A percentile compares a stretch with the other conserved stretches of the same genome.
These are phyloP conservation scores for Hysterangium stoloniferum DNA, from an alignment of 768 basidiomycete genomes.

Conservation along the genomic window DNA sequence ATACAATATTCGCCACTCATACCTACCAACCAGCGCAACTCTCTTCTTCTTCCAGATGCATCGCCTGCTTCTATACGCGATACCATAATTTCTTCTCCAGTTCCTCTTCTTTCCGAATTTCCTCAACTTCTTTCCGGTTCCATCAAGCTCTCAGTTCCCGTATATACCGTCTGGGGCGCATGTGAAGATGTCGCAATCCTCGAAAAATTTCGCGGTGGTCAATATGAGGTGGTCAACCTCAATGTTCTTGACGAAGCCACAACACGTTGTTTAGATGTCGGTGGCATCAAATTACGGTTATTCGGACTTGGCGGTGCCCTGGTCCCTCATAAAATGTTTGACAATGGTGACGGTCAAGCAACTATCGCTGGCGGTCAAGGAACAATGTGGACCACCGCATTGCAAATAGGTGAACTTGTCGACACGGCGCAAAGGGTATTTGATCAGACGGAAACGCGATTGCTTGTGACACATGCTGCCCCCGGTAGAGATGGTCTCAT, in stretches of 20 bases:
- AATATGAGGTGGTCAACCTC: constrained; percentile 83
- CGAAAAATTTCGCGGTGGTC: constrained; percentile 83
- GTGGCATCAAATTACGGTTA: constrained; percentile 86
- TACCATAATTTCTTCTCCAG: constrained; percentile 43
- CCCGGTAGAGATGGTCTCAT: constrained; percentile 92
- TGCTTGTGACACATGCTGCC: constrained; percentile 87
- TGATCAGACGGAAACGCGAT: constrained; percentile 87
- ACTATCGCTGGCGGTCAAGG: constrained; percentile 99
- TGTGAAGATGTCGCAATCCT: constrained; percentile 92
- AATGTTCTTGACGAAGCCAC: constrained; percentile 92
- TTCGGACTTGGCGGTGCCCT: constrained; percentile 96
- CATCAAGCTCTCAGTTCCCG: constrained; percentile 85
- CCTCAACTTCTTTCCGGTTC: constrained; percentile 85
- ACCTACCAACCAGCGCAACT: constrained; percentile 68
- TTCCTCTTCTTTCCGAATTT: constrained; percentile 86
- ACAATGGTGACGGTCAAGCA: constrained; percentile 87
- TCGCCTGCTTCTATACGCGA: constrained; percentile 60
- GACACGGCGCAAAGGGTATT: constrained; percentile 94
- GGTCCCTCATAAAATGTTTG: constrained; percentile 91
- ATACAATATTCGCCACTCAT: constrained; percentile 96
- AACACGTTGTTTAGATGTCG: constrained; percentile 85
- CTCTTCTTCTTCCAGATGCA: constrained; percentile 69
- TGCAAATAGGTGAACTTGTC: constrained; percentile 96
- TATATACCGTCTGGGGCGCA: constrained; percentile 95
- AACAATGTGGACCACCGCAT: constrained; percentile 97